Evolutionary conservation across 257 asterid genomes (phyloP).

Genomic region (Solanum phureja): DNA sequence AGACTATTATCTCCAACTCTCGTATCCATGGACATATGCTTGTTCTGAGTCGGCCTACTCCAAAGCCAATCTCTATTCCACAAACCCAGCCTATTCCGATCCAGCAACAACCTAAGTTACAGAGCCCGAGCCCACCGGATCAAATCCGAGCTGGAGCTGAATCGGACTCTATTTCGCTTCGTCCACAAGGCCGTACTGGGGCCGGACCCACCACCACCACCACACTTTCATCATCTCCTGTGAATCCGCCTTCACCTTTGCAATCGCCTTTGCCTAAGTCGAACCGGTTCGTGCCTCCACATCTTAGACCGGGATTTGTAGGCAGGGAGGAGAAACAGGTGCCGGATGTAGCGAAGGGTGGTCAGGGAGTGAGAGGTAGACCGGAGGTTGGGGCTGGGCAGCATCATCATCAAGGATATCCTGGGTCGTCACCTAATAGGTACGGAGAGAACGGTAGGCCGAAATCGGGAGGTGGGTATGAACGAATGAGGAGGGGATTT

Average conservation of each 20-base stretch:
- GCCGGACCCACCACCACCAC: constrained; percentile 16
- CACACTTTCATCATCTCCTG: constrained; percentile 26
- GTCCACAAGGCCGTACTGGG: constrained; percentile 66
- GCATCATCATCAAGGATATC: constrained; percentile 7
- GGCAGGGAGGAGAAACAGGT: constrained; percentile 63
- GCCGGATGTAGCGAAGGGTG: constrained; percentile 8
- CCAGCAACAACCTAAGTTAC: not conserved
- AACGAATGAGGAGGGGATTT: constrained; percentile 26
- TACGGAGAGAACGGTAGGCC: constrained; percentile 46
- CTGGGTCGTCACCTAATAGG: constrained; percentile 16
- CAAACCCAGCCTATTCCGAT: constrained; percentile 3
- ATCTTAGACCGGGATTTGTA: constrained; percentile 75
- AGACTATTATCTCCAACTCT: constrained; percentile 37
- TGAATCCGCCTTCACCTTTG: constrained; percentile 13
- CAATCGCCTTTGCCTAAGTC: constrained; percentile 37
- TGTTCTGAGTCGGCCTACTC: constrained; percentile 60
- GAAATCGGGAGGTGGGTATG: constrained; percentile 69
- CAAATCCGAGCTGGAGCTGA: constrained; percentile 19
- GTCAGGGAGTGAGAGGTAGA: constrained; percentile 28
- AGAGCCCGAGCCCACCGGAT: constrained; percentile 12
- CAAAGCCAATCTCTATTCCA: constrained; percentile 42
- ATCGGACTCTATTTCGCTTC: constrained; percentile 45
- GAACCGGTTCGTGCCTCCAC: constrained; percentile 62
- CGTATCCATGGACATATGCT: constrained; percentile 86
- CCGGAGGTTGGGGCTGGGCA: constrained; percentile 18